Percentiles rank a stretch among this genome's conserved stretches.
These are phyloP conservation scores for Clathrospora elynae DNA, from an alignment of 2,329 filamentous ascomycete species.

Conservation along the genomic window DNA sequence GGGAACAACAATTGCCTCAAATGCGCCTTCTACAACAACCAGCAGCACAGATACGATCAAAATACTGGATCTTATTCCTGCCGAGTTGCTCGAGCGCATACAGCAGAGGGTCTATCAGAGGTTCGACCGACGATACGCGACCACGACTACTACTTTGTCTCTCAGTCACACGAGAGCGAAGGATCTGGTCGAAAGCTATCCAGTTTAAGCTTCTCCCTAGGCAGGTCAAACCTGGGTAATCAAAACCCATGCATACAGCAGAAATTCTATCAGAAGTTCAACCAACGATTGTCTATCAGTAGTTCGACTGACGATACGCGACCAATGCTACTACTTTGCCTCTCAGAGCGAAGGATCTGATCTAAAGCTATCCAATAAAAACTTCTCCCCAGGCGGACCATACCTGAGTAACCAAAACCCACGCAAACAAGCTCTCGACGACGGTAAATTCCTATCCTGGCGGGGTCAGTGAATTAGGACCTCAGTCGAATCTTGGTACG, in stretches of 20 bases:
- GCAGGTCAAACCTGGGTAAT: conserved; percentile 4
- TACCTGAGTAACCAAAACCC: conserved; percentile 1
- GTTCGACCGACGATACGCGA: not conserved
- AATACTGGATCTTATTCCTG: not conserved
- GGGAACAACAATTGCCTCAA: not conserved
- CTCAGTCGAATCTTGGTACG: conserved; percentile 1
- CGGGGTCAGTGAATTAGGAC: not conserved
- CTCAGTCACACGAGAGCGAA: not conserved
- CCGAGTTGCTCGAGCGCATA: not conserved
- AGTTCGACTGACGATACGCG: not conserved
- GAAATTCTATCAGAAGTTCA: no score
- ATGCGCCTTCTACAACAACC: not conserved
- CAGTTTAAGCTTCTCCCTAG: conserved; percentile 1
- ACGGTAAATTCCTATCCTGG: not conserved
- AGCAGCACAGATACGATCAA: not conserved
- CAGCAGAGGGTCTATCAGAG: not conserved
- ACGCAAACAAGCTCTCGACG: not conserved
- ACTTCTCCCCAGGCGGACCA: not conserved
- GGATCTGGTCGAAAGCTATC: conserved; percentile 1
- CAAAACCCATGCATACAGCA: conserved; percentile 1
- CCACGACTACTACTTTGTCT: not conserved
- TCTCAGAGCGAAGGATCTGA: not conserved
- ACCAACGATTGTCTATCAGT: not conserved
- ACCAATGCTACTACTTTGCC: not conserved
- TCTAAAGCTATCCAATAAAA: not conserved